Percentiles rank a stretch among this genome's conserved stretches.
phyloP scores from a whole-genome alignment of 306 rosid species.

The Cucurbita pepo region DNA sequence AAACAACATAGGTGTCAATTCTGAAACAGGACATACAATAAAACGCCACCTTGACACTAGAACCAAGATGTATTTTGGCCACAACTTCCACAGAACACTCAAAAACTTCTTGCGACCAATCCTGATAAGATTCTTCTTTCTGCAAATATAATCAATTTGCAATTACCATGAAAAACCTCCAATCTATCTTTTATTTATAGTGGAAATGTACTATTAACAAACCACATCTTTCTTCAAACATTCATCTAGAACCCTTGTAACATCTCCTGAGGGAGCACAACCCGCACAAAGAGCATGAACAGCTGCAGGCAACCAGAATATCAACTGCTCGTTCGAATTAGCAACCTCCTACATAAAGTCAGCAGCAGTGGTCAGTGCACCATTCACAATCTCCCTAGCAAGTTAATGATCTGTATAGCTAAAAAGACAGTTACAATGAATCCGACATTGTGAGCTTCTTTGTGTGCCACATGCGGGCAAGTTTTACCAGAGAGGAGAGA shows the following conservation, averaged over 20 bases:
- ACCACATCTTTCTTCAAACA: constrained; percentile 32
- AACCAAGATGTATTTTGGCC: constrained; percentile 32
- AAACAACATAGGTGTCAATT: constrained; percentile 5
- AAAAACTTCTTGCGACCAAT: constrained; percentile 30
- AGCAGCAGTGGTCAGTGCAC: neutral
- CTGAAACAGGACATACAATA: constrained; percentile 10
- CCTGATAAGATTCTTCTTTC: constrained; percentile 44
- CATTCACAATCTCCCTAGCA: neutral
- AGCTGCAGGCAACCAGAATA: constrained; percentile 59
- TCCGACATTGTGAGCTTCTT: neutral
- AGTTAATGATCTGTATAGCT: neutral
- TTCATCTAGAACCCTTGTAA: constrained; percentile 23
- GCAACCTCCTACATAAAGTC: constrained; percentile 37
- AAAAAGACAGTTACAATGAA: neutral
- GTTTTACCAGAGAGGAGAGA: neutral
- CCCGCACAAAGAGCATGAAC: constrained; percentile 72
- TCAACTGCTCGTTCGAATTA: constrained; percentile 31
- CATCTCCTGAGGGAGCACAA: constrained; percentile 33
- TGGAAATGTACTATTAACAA: neutral
- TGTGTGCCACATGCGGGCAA: neutral
- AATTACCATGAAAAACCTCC: constrained; percentile 4
- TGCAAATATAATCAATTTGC: constrained; percentile 23
- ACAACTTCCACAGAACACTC: constrained; percentile 73
- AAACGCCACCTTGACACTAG: constrained; percentile 42
- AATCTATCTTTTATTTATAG: neutral